Conservation (phyloP, 2,329 filamentous ascomycete genomes). For the Saccharata proteae region DNA sequence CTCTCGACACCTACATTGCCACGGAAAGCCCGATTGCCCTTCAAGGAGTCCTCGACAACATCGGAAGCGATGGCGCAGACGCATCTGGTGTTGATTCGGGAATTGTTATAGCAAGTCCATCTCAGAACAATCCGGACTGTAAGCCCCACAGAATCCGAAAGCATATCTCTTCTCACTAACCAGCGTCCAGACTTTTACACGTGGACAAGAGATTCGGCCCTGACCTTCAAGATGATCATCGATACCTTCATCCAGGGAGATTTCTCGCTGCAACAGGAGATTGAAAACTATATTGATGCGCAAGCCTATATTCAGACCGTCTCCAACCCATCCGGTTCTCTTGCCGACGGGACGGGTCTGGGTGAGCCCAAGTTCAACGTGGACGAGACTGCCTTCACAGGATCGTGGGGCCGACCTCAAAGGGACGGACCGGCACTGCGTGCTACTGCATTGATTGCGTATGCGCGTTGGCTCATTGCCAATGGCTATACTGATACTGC, state of each 20-base stretch:
- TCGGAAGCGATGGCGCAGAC: constrained; percentile 5
- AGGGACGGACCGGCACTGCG: constrained; percentile 33
- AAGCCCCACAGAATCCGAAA: constrained; percentile 5
- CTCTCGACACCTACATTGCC: constrained; percentile 3
- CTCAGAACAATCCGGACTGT: constrained; percentile 30
- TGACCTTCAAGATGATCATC: constrained; percentile 9
- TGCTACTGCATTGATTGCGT: constrained; percentile 30
- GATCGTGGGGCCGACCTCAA: constrained; percentile 31
- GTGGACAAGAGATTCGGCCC: constrained; percentile 10
- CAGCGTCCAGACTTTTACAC: constrained; percentile 21
- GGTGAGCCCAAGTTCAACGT: constrained; percentile 33
- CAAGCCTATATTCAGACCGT: constrained; percentile 27
- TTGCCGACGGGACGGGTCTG: constrained; percentile 23
- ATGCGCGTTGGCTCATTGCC: constrained; percentile 23
- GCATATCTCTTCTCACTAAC: not conserved
- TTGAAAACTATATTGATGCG: constrained; percentile 20
- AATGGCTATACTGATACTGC: constrained; percentile 17
- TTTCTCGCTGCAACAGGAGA: constrained; percentile 9
- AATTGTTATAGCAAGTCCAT: constrained; percentile 32
- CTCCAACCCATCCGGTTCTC: constrained; percentile 24
- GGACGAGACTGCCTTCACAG: constrained; percentile 23
- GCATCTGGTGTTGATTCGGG: constrained; percentile 20
- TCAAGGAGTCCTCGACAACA: constrained; percentile 5
- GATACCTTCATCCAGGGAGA: constrained; percentile 14
- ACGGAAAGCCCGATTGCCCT: constrained; percentile 6